Percentiles rank a stretch among this genome's conserved stretches.
Conservation (phyloP, 75 land plant genomes). For the Picea sitchensis region DNA sequence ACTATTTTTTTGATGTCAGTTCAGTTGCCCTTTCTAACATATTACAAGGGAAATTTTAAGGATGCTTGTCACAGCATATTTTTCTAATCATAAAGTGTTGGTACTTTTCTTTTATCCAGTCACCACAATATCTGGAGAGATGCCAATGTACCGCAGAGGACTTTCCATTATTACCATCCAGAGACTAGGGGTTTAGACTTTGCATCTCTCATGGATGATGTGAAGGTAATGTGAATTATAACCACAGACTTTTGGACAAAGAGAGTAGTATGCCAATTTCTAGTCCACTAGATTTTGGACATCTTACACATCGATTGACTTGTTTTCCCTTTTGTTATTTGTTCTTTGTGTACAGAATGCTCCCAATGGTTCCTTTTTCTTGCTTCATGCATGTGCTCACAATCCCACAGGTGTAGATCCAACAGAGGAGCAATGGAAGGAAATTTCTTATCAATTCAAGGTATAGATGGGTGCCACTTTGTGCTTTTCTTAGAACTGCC, state of each 20-base stretch:
- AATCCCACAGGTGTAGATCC: conserved; percentile 99
- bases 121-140: conserved; percentile 98
- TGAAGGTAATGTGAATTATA: conserved; percentile 54
- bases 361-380: conserved; percentile 82
- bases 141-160: conserved; percentile 79
- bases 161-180: conserved; percentile 84
- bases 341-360: conserved; percentile 55
- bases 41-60: too few species aligned
- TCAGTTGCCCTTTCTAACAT: too few species aligned
- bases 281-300: not conserved
- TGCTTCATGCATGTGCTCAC: conserved; percentile 98
- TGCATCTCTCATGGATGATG: conserved; percentile 77
- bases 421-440: conserved; percentile 93
- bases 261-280: not conserved
- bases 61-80: not conserved
- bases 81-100: not conserved
- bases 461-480: conserved; percentile 17
- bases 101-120: conserved; percentile 24
- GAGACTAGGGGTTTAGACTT: conserved; percentile 81
- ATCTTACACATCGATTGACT: conserved; percentile 3
- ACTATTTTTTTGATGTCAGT: too few species aligned
- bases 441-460: conserved; percentile 84
- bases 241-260: not conserved
- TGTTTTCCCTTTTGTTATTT: not conserved
- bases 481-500: not conserved